Base-by-base conservation (phyloP, 768 basidiomycete species). In the Punctularia strigosozonata region DNA sequence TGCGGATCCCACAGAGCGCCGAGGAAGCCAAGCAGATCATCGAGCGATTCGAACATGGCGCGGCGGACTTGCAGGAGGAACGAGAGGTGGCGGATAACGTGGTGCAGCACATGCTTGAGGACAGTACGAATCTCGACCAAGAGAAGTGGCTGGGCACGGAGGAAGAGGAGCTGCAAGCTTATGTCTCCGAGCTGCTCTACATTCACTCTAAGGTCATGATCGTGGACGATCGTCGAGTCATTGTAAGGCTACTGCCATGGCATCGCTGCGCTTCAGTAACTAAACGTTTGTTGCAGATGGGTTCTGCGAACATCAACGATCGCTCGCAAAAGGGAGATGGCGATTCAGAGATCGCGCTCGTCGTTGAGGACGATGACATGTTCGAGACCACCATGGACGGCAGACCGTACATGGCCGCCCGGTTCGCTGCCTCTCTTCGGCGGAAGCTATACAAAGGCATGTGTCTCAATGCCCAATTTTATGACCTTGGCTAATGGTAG, bases 121-220 rank as follows among this genome's bases (percentile, higher is more conserved):
- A 84, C 48, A 55, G 55, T 38, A 79, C 76, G 4, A 61, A 57
- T 6, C 58, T 97, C 36, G 31, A 59, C n/a, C 70, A 87, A 18
- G 92, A 95, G 66, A 52, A 68, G 40, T 99, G 94, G 94, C 47
- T 80, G 31, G 94, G 91, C 4, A 76, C 68, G 1, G 74, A 79
- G 50, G 75, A 82, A 43, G 89, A 92, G 51, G 94, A 97, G 61
- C 61, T 79, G 45, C 65, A 78, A 46, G 75, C 80, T 69, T 89
- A 57, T 47, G 75, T 86, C 15, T 77, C 80, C n/a, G 81, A 87
- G 59, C 45, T 83, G 48, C 59, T 82, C 17, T 89, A 89, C 49
- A 88, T 90, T 42, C 87, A 90, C 54, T 77, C 75, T 18, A 90
- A 90, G 64, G 55, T 94, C 19, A 94, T 95, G 91, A 86, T 94